These are phyloP conservation scores for Blastobotrys indianensis DNA, from an alignment of 1,139 yeast genomes.

Conservation along the genomic window DNA sequence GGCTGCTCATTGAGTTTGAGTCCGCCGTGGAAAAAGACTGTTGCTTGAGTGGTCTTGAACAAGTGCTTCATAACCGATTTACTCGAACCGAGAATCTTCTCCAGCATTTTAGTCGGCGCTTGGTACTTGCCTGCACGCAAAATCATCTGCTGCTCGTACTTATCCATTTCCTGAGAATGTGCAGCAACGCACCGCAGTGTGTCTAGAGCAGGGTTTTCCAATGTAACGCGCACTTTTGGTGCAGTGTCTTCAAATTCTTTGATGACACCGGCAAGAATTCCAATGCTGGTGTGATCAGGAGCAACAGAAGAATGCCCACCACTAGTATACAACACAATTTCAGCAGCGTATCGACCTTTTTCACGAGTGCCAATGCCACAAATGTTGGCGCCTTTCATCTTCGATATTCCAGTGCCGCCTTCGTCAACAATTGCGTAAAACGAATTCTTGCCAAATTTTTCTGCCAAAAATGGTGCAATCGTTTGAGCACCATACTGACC, in stretches of 20 bases:
- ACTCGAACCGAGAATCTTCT: slow-evolving; percentile 10
- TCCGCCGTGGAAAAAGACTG: slow-evolving; percentile 66
- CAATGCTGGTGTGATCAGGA: slow-evolving; percentile 67
- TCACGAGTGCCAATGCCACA: slow-evolving; percentile 62
- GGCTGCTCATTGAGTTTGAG: slow-evolving; percentile 70
- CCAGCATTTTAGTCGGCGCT: slow-evolving; percentile 19
- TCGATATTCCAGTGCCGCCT: slow-evolving; percentile 41
- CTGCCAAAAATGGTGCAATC: slow-evolving; percentile 41
- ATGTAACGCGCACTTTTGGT: slow-evolving; percentile 41
- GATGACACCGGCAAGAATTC: slow-evolving; percentile 55
- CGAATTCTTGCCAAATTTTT: slow-evolving; percentile 51
- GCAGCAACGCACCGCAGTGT: slow-evolving; percentile 37
- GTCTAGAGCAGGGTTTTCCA: slow-evolving; percentile 46
- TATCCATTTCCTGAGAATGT: slow-evolving; percentile 15
- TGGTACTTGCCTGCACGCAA: slow-evolving; percentile 16
- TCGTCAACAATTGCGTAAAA: slow-evolving; percentile 60
- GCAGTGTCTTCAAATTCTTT: slow-evolving; percentile 48
- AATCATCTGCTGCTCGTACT: slow-evolving; percentile 18
- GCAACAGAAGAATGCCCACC: slow-evolving; percentile 75
- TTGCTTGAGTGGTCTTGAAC: slow-evolving; percentile 60
- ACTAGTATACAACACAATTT: slow-evolving; percentile 48
- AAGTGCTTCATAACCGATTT: slow-evolving; percentile 31
- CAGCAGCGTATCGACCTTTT: slow-evolving; percentile 57
- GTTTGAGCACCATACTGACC: slow-evolving; percentile 53
- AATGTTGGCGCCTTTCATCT: slow-evolving; percentile 41